These are phyloP conservation scores for Penicillium aurantiogriseum DNA, from an alignment of 2,329 filamentous ascomycete genomes.

Conservation along the genomic window DNA sequence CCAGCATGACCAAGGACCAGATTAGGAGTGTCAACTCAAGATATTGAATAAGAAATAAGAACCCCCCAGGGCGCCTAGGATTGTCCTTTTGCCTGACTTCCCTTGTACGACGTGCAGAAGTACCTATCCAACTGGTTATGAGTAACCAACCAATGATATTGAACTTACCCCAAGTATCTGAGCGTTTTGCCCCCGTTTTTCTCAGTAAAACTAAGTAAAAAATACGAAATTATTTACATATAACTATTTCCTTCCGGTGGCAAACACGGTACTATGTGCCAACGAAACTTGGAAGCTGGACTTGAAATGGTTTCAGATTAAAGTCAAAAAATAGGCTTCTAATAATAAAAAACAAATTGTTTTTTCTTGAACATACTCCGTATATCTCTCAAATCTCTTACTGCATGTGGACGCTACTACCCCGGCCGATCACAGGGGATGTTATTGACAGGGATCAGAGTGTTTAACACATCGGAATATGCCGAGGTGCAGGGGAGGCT, in stretches of 20 bases:
- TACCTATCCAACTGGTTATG: slow-evolving; percentile 7
- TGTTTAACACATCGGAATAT: slow-evolving; percentile 18
- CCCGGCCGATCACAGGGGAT: slow-evolving; percentile 6
- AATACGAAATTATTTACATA: no score
- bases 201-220: no score
- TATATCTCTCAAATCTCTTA: background rate
- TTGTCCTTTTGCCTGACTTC: slow-evolving; percentile 13
- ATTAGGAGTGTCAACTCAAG: background rate
- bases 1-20: background rate
- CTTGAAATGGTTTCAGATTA: slow-evolving; percentile 4
- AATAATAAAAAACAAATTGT: background rate
- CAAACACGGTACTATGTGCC: background rate
- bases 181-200: no score
- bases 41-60: background rate
- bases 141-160: background rate
- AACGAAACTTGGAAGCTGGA: background rate
- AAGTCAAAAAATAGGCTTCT: slow-evolving; percentile 1
- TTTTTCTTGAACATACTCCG: no score
- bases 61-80: background rate
- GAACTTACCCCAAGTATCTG: background rate
- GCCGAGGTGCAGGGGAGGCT: slow-evolving; percentile 13
- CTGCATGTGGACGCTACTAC: background rate
- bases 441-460: slow-evolving; percentile 7
- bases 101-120: slow-evolving; percentile 20
- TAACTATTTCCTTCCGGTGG: background rate